Evolutionary conservation across 495 filamentous ascomycete species (phyloP).

Genomic region (Umbilicaria muhlenbergii): DNA sequence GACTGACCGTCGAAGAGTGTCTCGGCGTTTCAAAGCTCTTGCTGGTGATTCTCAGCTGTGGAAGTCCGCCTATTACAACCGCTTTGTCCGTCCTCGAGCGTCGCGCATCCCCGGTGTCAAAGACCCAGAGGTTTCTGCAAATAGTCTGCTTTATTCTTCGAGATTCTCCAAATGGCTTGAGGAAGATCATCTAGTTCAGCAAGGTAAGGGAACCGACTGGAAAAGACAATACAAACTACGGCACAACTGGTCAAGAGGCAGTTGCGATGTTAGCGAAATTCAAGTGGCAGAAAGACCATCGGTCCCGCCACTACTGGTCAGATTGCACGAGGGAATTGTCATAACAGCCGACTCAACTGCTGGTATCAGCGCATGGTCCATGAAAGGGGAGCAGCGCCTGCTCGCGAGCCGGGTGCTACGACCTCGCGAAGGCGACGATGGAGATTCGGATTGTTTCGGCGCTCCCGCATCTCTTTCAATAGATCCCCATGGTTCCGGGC

Average conservation of each 20-base stretch:
- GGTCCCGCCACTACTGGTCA: conserved; percentile 46
- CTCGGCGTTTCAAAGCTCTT: conserved; percentile 59
- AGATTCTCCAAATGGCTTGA: conserved; percentile 73
- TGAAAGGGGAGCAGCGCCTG: conserved; percentile 39
- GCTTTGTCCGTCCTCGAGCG: conserved; percentile 76
- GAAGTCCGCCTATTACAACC: conserved; percentile 77
- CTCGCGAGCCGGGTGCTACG: conserved; percentile 28
- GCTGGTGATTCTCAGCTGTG: conserved; percentile 77
- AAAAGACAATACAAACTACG: conserved; percentile 79
- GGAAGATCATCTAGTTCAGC: conserved; percentile 40
- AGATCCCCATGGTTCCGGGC: conserved; percentile 25
- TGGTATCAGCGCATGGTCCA: conserved; percentile 65
- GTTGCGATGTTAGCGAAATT: conserved; percentile 65
- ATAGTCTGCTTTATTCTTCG: conserved; percentile 48
- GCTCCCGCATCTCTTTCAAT: conserved; percentile 55
- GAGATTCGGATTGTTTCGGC: conserved; percentile 8
- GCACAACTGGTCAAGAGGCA: conserved; percentile 83
- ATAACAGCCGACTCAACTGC: conserved; percentile 55
- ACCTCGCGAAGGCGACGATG: conserved; percentile 15
- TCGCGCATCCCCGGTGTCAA: conserved; percentile 56
- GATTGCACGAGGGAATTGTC: conserved; percentile 57
- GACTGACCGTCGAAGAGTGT: conserved; percentile 36
- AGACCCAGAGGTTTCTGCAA: conserved; percentile 21
- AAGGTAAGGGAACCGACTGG: conserved; percentile 50
- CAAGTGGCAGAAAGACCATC: conserved; percentile 39